phyloP scores from a whole-genome alignment of 495 filamentous ascomycete genomes.

The Podospora sp. region DNA sequence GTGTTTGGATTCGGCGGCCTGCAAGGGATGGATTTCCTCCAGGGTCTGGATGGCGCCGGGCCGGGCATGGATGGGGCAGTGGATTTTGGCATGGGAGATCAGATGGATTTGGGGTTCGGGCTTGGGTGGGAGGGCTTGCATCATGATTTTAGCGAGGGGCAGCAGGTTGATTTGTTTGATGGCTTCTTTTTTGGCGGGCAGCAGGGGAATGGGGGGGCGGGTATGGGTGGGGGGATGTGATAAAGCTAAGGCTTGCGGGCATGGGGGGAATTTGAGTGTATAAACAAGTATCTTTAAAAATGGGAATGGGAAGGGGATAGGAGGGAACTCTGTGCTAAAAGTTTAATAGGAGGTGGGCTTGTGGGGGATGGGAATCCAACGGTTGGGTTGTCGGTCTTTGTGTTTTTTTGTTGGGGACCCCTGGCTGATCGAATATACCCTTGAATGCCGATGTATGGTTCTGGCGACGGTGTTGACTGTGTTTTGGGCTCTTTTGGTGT shows the following conservation, averaged over 20 bases:
- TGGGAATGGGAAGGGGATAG: too few relatives aligned
- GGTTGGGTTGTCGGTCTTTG: background rate
- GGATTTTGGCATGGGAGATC: slow-evolving; percentile 34
- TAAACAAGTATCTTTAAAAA: too few relatives aligned
- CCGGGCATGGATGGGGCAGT: slow-evolving; percentile 29
- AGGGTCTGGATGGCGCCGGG: slow-evolving; percentile 28
- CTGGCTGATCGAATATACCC: background rate
- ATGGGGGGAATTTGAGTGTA: too few relatives aligned
- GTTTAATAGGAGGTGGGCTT: background rate
- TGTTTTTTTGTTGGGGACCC: background rate
- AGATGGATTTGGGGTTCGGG: slow-evolving; percentile 74
- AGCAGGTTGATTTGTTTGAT: slow-evolving; percentile 82
- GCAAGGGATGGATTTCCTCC: slow-evolving; percentile 52
- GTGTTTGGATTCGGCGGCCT: slow-evolving; percentile 41
- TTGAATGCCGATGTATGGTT: background rate
- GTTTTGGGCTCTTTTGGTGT: too few relatives aligned
- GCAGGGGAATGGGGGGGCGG: slow-evolving; percentile 31
- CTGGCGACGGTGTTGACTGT: too few relatives aligned
- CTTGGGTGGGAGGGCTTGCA: slow-evolving; percentile 69
- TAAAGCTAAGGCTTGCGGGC: background rate
- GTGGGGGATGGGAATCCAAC: background rate
- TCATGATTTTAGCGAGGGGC: slow-evolving; percentile 79
- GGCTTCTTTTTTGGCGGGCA: slow-evolving; percentile 85
- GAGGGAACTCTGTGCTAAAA: background rate
- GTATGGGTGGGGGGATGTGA: slow-evolving; percentile 11